Conservation (phyloP, 1,284 basidiomycete genomes). For the Ceratobasidium sp. region DNA sequence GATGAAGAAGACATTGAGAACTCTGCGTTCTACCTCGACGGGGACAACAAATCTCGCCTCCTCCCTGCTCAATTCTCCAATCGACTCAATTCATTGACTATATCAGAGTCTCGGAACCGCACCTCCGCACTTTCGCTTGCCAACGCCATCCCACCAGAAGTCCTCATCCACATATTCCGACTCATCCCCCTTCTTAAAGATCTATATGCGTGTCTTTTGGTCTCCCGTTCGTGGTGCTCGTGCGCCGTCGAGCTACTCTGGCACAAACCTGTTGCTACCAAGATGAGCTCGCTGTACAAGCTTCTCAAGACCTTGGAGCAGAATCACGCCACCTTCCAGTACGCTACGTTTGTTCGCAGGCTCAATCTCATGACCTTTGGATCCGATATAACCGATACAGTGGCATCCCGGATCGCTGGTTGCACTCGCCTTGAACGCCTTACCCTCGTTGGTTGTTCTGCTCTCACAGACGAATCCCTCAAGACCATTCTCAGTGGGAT, state of each 20-base stretch:
- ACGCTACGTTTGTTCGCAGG: conserved; percentile 85
- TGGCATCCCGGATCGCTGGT: conserved; percentile 73
- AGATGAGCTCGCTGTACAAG: conserved; percentile 74
- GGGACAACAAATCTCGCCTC: conserved; percentile 48
- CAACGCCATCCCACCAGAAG: conserved; percentile 77
- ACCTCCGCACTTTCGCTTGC: conserved; percentile 44
- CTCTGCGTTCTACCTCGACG: conserved; percentile 54
- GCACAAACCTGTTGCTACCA: conserved; percentile 85
- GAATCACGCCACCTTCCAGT: conserved; percentile 80
- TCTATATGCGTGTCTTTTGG: conserved; percentile 77
- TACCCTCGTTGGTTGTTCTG: conserved; percentile 84
- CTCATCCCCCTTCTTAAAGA: conserved; percentile 78
- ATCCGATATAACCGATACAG: conserved; percentile 75
- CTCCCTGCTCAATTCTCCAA: conserved; percentile 47
- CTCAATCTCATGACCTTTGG: conserved; percentile 86
- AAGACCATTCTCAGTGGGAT: conserved; percentile 72
- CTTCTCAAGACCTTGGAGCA: conserved; percentile 72
- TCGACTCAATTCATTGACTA: conserved; percentile 24
- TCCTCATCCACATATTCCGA: conserved; percentile 91
- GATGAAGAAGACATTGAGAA: conserved; percentile 68
- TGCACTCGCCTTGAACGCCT: conserved; percentile 91
- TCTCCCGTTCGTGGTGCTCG: conserved; percentile 93
- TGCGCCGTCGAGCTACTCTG: conserved; percentile 95
- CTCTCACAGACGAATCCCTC: conserved; percentile 74
- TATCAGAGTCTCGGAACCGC: conserved; percentile 26